Evolutionary conservation across 2,329 filamentous ascomycete genomes (phyloP), one percentile per base, ranked within the genome.

Genomic region (Talaromyces rugulosus): DNA sequence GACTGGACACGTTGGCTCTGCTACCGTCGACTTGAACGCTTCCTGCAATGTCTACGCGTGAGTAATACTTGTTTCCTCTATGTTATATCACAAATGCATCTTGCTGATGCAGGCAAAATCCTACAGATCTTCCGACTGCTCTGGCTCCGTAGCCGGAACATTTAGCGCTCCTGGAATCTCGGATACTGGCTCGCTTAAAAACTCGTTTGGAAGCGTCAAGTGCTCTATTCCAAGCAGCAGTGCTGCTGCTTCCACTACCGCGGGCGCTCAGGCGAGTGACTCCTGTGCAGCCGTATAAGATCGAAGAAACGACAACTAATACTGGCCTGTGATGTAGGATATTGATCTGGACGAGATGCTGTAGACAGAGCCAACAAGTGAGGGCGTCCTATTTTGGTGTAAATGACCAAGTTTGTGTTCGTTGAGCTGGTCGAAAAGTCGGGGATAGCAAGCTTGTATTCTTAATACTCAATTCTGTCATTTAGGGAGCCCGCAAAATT

Each of bases 1-100:
- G 16, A 59, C 61, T 16, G 61, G 56, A 6, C 27, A 4, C 1
- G 61, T 62, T 7, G 61, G 61, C 1, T 62, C 61, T 28, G 61
- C 57, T 23, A 62, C 61, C n/a, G 61, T 62, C 30, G 61, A 62
- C n/a, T 18, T 56, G 14, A 62, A 62, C 54, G 61, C 57, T 18
- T 59, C 18, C 7, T 62, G 61, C 52, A 51, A 59, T 27, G 53
- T 62, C 30, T 62, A 62, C 44, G 61, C 52, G 61, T 62, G 18
- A 59, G 61, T 51, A 44, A 23, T 23, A 23, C 23, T 5, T 23
- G 5, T 28, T 12, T 33, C 28, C 18, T n/a, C 16, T 31, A 18
- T 31, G n/a, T 12, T 28, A 6, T 28, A 11, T 51, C 5, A 16
- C 7, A 31, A 5, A 31, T 16, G 11, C 6, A 47, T 47, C 18